A percentile compares a stretch with the other conserved stretches of the same genome.
Conservation (phyloP, 2,329 filamentous ascomycete genomes). For the Metarhizium rileyi region DNA sequence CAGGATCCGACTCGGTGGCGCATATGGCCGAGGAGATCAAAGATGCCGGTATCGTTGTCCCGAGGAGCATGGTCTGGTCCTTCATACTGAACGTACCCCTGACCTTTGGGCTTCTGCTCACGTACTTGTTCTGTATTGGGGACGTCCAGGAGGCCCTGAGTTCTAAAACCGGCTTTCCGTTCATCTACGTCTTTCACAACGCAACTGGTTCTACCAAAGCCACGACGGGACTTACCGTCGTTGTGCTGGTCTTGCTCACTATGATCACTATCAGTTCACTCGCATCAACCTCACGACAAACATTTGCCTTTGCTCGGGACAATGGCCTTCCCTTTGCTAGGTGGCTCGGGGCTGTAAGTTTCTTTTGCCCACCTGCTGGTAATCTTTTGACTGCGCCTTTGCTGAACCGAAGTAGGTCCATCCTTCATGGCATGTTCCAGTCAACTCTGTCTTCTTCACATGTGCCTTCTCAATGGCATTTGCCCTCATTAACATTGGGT, state of each 20-base stretch:
- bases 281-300: slow-evolving; percentile 20
- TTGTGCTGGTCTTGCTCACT: slow-evolving; percentile 16
- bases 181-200: slow-evolving; percentile 20
- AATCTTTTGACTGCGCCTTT: not conserved
- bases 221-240: slow-evolving; percentile 16
- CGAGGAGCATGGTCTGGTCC: slow-evolving; percentile 10
- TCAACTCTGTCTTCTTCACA: slow-evolving; percentile 22
- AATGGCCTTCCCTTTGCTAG: slow-evolving; percentile 18
- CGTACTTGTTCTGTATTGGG: slow-evolving; percentile 14
- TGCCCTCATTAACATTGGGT: slow-evolving; percentile 24
- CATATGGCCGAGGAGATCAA: slow-evolving; percentile 13
- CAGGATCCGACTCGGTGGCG: slow-evolving; percentile 10
- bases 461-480: slow-evolving; percentile 19
- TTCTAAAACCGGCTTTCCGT: slow-evolving; percentile 14
- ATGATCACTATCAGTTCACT: slow-evolving; percentile 18
- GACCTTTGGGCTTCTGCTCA: slow-evolving; percentile 15
- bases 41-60: slow-evolving; percentile 11
- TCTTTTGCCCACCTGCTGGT: not conserved
- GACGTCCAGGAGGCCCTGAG: slow-evolving; percentile 6
- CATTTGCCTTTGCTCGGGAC: slow-evolving; percentile 25
- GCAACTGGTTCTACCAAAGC: slow-evolving; percentile 11
- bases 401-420: slow-evolving; percentile 1
- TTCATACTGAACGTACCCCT: slow-evolving; percentile 12
- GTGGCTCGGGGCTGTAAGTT: slow-evolving; percentile 9
- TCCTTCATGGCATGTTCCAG: slow-evolving; percentile 18